Conservation (phyloP, 2,329 filamentous ascomycete genomes). For the Curvularia lunata region DNA sequence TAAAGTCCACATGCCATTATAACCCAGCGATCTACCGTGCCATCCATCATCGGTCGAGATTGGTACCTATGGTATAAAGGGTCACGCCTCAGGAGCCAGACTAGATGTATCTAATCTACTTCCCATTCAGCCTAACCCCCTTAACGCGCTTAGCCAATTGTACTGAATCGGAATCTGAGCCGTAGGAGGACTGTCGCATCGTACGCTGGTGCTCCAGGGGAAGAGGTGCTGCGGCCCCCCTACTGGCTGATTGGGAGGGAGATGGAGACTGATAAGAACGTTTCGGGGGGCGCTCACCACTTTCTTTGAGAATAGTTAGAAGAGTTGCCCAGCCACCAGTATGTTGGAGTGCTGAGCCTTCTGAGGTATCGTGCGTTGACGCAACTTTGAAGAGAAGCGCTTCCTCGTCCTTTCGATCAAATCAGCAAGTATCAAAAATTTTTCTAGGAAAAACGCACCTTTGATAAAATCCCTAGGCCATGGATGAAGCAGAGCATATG, state of each 20-base stretch:
- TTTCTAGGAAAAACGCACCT: constrained; percentile 63
- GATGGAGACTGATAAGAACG: constrained; percentile 52
- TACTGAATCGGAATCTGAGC: constrained; percentile 61
- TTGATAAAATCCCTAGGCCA: constrained; percentile 78
- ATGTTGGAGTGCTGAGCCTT: constrained; percentile 82
- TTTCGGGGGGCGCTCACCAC: constrained; percentile 94
- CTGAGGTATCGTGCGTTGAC: constrained; percentile 77
- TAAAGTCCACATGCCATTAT: constrained; percentile 5
- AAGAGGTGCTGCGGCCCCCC: constrained; percentile 49
- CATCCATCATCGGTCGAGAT: constrained; percentile 18
- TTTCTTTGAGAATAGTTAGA: constrained; percentile 90
- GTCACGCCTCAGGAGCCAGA: constrained; percentile 23
- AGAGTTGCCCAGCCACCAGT: constrained; percentile 94
- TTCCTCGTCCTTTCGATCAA: constrained; percentile 77
- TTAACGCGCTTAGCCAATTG: constrained; percentile 70
- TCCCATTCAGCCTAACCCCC: constrained; percentile 61
- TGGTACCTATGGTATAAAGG: constrained; percentile 30
- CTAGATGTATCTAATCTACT: constrained; percentile 26
- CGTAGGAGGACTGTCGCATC: constrained; percentile 37
- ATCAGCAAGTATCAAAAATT: constrained; percentile 12
- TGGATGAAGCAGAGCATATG: constrained; percentile 90
- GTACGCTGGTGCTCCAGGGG: constrained; percentile 25
- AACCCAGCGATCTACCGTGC: background rate
- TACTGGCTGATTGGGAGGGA: constrained; percentile 42
- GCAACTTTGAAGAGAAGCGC: constrained; percentile 84